Percentiles rank a stretch among this genome's conserved stretches.
phyloP scores from a whole-genome alignment of 2,329 filamentous ascomycete species.

The Zalaria sp. region DNA sequence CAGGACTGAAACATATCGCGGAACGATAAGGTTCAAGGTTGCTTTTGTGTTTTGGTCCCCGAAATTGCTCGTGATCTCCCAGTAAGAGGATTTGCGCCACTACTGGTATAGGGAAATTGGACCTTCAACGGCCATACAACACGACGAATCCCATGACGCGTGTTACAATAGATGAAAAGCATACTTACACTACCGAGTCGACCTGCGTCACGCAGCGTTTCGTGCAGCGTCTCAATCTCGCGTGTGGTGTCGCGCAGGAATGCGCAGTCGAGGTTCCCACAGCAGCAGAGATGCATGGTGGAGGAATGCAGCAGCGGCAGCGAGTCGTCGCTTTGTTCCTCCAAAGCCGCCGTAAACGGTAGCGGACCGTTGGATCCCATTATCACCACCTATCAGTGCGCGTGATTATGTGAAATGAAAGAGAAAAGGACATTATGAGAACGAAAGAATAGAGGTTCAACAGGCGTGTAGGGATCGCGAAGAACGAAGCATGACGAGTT shows the following conservation, averaged over 20 bases:
- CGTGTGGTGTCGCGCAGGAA: slow-evolving; percentile 69
- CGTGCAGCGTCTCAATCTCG: slow-evolving; percentile 68
- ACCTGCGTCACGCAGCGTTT: slow-evolving; percentile 75
- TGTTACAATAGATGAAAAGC: slow-evolving; percentile 5
- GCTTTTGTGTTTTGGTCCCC: slow-evolving; percentile 1
- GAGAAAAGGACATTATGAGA: background rate
- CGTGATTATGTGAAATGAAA: background rate
- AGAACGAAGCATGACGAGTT: too few relatives aligned
- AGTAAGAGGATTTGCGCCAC: background rate
- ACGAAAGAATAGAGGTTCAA: background rate
- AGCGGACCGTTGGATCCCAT: slow-evolving; percentile 5
- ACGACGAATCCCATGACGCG: slow-evolving; percentile 5
- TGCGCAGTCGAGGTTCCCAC: slow-evolving; percentile 64
- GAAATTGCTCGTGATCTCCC: too few relatives aligned
- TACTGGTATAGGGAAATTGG: background rate
- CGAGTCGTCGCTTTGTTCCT: slow-evolving; percentile 1
- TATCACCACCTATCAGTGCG: background rate
- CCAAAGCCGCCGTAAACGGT: slow-evolving; percentile 2
- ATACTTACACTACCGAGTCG: slow-evolving; percentile 78
- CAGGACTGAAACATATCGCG: background rate
- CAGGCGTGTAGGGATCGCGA: too few relatives aligned
- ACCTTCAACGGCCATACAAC: slow-evolving; percentile 5
- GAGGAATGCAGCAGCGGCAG: slow-evolving; percentile 5
- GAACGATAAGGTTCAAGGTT: slow-evolving; percentile 5
- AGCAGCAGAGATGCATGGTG: slow-evolving; percentile 52